Evolutionary conservation across 2,329 filamentous ascomycete species (phyloP), one percentile per base, ranked within the genome.

Genomic region (Polychaeton citri): DNA sequence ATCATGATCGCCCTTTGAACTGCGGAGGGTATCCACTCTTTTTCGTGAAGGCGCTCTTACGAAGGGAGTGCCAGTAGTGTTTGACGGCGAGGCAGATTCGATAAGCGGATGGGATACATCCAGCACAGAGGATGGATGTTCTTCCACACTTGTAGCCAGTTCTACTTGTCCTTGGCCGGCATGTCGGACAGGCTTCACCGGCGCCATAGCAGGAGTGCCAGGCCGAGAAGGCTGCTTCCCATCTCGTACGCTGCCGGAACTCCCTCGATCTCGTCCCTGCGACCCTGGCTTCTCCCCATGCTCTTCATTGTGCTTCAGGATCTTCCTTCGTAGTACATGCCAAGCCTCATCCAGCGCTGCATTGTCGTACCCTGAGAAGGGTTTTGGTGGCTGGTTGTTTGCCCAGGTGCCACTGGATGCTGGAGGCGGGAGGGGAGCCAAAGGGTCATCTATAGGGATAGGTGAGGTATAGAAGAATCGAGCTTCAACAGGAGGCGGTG

Each of bases 21-120:
- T 44, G 37, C 24, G 48, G 47, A 17, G 30, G 5, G 48, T 32
- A 20, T 44, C 40, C 6, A 58, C 10, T 13, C 59, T 60, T 16
- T 52, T 59, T 21, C 63, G 53, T 5, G 63, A 64, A 13, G 66
- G 66, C 3, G 66, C 64, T 40, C 68, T 53, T 16, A 68, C 61
- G 44, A 71, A 71, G 1, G 68, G 68, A 2, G 59, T 70, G 2
- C 68, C 65, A 5, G 66, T 71, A 0, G 53, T 58, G 19, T 49
- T 38, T 19, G 50, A 40, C 34, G 33, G 33, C 21, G 19, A 19
- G 9, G 43, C 37, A 10, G 44, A 19, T 9, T 39, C 40, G 4
- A 34, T 30, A 21, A 35, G 20, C 7, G 32, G 37, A 12, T 38
- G 39, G 3, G 43, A 38, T 12, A 34, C 35, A 8, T 39, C 40